phyloP scores from a whole-genome alignment of 495 filamentous ascomycete species.

The Achaetomiella virescens region DNA sequence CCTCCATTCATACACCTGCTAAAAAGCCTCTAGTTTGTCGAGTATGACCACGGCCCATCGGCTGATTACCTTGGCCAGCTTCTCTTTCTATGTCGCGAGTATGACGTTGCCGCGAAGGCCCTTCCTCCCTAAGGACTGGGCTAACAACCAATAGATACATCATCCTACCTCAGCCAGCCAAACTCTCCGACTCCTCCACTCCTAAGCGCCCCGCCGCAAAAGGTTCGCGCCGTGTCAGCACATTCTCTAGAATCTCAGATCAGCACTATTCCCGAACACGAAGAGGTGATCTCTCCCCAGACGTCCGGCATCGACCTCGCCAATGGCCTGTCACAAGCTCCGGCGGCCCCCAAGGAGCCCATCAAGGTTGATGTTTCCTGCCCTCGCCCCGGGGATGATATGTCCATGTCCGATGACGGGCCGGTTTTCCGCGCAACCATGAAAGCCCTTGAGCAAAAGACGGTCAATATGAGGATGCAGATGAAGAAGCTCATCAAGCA shows the following conservation, averaged over 20 bases:
- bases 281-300: slow-evolving; percentile 62
- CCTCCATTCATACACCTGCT: slow-evolving; percentile 12
- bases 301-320: slow-evolving; percentile 43
- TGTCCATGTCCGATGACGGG: slow-evolving; percentile 83
- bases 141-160: slow-evolving; percentile 26
- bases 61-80: slow-evolving; percentile 77
- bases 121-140: not conserved
- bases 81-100: slow-evolving; percentile 94
- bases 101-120: slow-evolving; percentile 23
- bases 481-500: slow-evolving; percentile 95
- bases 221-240: slow-evolving; percentile 72
- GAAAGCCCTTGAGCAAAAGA: slow-evolving; percentile 94
- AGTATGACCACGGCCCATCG: slow-evolving; percentile 91
- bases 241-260: slow-evolving; percentile 75
- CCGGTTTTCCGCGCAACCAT: slow-evolving; percentile 95
- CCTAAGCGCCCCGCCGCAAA: slow-evolving; percentile 64
- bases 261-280: slow-evolving; percentile 51
- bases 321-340: slow-evolving; percentile 27
- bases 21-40: slow-evolving; percentile 60
- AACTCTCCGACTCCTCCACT: slow-evolving; percentile 61
- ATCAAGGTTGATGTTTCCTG: slow-evolving; percentile 84
- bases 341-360: slow-evolving; percentile 43
- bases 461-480: slow-evolving; percentile 80
- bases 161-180: slow-evolving; percentile 35
- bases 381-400: slow-evolving; percentile 79